These are phyloP conservation scores for Trichosporon inkin DNA, from an alignment of 1,284 basidiomycete species.

Conservation along the genomic window DNA sequence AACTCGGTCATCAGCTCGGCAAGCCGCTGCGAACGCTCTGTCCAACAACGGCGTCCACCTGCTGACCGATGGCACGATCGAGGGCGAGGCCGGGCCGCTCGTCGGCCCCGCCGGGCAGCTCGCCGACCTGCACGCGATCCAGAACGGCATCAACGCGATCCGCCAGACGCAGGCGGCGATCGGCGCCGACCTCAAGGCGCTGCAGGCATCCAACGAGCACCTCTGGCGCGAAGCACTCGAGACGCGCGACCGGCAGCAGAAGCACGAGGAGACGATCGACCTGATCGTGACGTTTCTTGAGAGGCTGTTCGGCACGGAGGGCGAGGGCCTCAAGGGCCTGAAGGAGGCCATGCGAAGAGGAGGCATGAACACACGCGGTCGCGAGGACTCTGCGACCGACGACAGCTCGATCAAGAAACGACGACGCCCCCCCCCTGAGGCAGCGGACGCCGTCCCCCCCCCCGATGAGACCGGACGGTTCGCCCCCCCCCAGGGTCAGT, in stretches of 20 bases:
- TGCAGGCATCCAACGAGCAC: slow-evolving; percentile 81
- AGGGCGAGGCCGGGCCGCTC: slow-evolving; percentile 37
- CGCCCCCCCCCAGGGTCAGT: slow-evolving; percentile 39
- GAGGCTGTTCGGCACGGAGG: slow-evolving; percentile 71
- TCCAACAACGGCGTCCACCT: slow-evolving; percentile 27
- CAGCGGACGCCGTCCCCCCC: slow-evolving; percentile 25
- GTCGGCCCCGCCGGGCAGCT: slow-evolving; percentile 32
- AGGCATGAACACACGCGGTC: slow-evolving; percentile 21
- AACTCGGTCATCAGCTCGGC: slow-evolving; percentile 33
- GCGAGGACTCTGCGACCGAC: slow-evolving; percentile 30
- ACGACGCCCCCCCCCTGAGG: slow-evolving; percentile 43
- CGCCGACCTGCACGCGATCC: slow-evolving; percentile 41
- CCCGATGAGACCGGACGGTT: slow-evolving; percentile 28
- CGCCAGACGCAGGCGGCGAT: slow-evolving; percentile 88
- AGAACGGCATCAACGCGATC: slow-evolving; percentile 76
- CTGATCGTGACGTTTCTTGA: slow-evolving; percentile 91
- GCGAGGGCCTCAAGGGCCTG: slow-evolving; percentile 43
- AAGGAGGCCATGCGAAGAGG: slow-evolving; percentile 45
- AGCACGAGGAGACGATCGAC: slow-evolving; percentile 96
- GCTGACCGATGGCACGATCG: slow-evolving; percentile 45
- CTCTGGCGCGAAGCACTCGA: slow-evolving; percentile 89
- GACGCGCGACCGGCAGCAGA: slow-evolving; percentile 73
- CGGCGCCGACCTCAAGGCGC: slow-evolving; percentile 76
- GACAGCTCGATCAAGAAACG: slow-evolving; percentile 34
- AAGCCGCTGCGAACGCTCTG: slow-evolving; percentile 23